Evolutionary conservation across 2,329 filamentous ascomycete species (phyloP).

Genomic region (Aspergillus sp.): DNA sequence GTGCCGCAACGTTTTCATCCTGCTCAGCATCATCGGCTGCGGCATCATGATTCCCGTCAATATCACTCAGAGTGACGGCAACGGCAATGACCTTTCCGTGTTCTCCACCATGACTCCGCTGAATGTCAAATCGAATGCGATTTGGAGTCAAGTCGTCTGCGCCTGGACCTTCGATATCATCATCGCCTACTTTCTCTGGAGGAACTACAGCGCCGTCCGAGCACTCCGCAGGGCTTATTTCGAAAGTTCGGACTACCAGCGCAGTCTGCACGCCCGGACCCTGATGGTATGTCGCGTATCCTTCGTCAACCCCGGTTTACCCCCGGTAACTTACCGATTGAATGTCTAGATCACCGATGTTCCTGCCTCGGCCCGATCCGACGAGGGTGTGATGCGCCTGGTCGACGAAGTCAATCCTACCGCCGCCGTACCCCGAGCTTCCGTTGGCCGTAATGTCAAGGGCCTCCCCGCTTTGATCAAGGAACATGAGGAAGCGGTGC

Average conservation of each 20-base stretch:
- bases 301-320: not conserved
- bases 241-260: constrained; percentile 81
- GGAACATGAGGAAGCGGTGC: constrained; percentile 77
- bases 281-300: constrained; percentile 49
- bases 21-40: constrained; percentile 70
- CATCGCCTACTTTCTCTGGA: constrained; percentile 80
- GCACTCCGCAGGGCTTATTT: constrained; percentile 75
- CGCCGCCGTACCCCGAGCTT: constrained; percentile 73
- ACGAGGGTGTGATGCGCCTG: constrained; percentile 83
- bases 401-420: constrained; percentile 78
- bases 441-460: constrained; percentile 89
- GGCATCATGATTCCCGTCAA: constrained; percentile 81
- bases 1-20: constrained; percentile 85
- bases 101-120: constrained; percentile 52
- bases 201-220: constrained; percentile 76
- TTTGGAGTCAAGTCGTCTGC: constrained; percentile 61
- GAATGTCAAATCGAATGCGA: constrained; percentile 46
- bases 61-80: constrained; percentile 51
- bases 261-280: constrained; percentile 73
- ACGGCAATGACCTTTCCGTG: constrained; percentile 22
- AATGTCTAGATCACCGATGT: constrained; percentile 71
- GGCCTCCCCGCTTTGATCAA: constrained; percentile 81
- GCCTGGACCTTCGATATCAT: constrained; percentile 70
- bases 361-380: constrained; percentile 70
- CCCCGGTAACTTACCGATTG: not conserved